Percentiles rank a stretch among this genome's conserved stretches.
Conservation (phyloP, 768 basidiomycete genomes). For the Amyloporia xantha region DNA sequence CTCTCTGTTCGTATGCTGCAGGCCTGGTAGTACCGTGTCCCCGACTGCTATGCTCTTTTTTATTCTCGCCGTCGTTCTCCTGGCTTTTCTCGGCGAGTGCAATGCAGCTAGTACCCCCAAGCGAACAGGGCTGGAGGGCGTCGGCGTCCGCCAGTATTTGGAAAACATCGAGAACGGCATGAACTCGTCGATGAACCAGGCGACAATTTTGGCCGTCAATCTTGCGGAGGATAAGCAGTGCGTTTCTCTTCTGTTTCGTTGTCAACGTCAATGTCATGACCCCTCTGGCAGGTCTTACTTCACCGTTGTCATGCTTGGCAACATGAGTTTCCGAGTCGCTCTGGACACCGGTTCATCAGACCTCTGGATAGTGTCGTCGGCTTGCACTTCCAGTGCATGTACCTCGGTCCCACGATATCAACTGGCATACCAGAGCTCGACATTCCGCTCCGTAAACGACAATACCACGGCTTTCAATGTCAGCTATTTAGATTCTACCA, state of each 20-base stretch:
- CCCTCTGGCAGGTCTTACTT: constrained; percentile 54
- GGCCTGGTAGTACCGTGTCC: background rate
- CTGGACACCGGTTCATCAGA: constrained; percentile 74
- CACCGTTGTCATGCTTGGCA: constrained; percentile 50
- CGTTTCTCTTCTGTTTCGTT: background rate
- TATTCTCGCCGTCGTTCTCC: background rate
- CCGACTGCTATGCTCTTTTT: background rate
- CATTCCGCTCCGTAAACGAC: constrained; percentile 52
- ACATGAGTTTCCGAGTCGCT: constrained; percentile 59
- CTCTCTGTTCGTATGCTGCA: constrained; percentile 4
- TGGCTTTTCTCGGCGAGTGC: background rate
- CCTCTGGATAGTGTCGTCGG: constrained; percentile 65
- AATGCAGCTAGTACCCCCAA: background rate
- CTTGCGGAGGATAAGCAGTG: constrained; percentile 4
- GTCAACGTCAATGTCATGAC: background rate
- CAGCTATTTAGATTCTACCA: constrained; percentile 61
- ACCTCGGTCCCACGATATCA: constrained; percentile 62
- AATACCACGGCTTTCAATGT: constrained; percentile 57
- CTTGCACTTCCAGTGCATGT: constrained; percentile 51
- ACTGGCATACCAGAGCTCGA: constrained; percentile 55
- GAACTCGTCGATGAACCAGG: constrained; percentile 2
- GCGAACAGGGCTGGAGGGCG: background rate
- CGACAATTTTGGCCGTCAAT: background rate
- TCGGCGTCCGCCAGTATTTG: constrained; percentile 5
- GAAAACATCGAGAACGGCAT: background rate